Base-by-base conservation (phyloP, 805 yeast species). In the Teunomyces aglyptinius region DNA sequence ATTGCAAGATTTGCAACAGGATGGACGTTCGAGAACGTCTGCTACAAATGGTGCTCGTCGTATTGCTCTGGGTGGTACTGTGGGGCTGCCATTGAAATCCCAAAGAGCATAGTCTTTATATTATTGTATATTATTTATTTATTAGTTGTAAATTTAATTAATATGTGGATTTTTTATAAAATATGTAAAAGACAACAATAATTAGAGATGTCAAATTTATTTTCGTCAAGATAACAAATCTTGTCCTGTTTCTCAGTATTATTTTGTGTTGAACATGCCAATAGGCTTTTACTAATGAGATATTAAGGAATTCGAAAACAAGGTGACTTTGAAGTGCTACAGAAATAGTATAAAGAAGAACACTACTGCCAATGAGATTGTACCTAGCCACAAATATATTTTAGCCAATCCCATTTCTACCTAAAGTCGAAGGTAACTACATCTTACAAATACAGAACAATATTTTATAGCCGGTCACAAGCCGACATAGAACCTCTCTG, bases 1-100 rank as follows among this genome's bases (percentile, higher is more conserved):
- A 1, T 54, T 72, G n/a, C 60, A 64, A 19, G 77, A 74, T 36
- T 59, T 74, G 43, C 71, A 70, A 43, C 51, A 47, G 15, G 65
- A 56, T 3, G 70, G 68, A 1, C 47, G 65, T 26, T 53, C 61
- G 5, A 44, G 67, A 46, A 61, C 53, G 20, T 40, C 54, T 20
- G 43, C 54, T 27, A 45, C 47, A 38, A 47, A 36, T 22, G 39
- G 39, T 7, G 10, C 28, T 7, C 27, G 24, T 22, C 39, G 28
- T 3, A 5, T 19, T 20, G 16, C 39, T 22, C 39, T 36, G 39
- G 10, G 12, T 31, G 12, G 16, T 6, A 6, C 39, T 4, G 12
- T 19, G n/a, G 39, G 39, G 4, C 39, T 36, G 39, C 39, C 39
- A 8, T 36, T 36, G 18, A 36, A 22, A 22, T 19, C 28, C 5